These are phyloP conservation scores for Aegilops longissima DNA, from an alignment of 176 grass and related monocot genomes.

Conservation along the genomic window DNA sequence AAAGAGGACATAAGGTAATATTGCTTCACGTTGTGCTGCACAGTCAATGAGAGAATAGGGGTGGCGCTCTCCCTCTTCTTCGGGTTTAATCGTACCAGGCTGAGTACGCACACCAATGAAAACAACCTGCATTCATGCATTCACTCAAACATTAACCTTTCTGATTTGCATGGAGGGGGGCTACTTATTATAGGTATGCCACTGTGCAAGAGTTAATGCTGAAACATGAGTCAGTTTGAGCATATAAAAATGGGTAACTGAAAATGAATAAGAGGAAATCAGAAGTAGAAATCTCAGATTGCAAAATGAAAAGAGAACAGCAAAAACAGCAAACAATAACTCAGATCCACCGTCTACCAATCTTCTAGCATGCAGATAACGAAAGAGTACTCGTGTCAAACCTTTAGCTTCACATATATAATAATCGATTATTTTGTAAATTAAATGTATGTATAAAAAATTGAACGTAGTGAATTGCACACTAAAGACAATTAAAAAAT, in stretches of 20 bases:
- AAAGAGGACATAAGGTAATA: conserved; percentile 84
- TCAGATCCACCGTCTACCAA: neutral
- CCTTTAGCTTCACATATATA: neutral
- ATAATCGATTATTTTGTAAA: neutral
- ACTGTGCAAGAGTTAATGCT: neutral
- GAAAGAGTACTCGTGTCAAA: neutral
- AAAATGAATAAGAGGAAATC: neutral
- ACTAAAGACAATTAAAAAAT: neutral
- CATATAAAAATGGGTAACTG: neutral
- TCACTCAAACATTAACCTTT: neutral
- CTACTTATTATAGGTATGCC: neutral
- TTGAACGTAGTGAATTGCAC: neutral
- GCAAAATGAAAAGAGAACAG: neutral
- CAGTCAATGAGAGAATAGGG: conserved; percentile 80
- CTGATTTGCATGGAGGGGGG: neutral
- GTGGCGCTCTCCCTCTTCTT: conserved; percentile 94
- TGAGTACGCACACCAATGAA: conserved; percentile 91
- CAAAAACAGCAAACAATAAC: neutral
- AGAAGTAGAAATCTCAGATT: neutral
- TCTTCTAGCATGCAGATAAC: neutral
- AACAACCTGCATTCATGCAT: conserved; percentile 68
- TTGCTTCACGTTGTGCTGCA: conserved; percentile 67
- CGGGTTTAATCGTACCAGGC: conserved; percentile 88
- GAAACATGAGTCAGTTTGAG: neutral
- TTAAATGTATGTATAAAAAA: neutral